Percentiles rank a stretch among this genome's conserved stretches.
phyloP scores from a whole-genome alignment of 345 rosid species.

The Toxicodendron radicans region DNA sequence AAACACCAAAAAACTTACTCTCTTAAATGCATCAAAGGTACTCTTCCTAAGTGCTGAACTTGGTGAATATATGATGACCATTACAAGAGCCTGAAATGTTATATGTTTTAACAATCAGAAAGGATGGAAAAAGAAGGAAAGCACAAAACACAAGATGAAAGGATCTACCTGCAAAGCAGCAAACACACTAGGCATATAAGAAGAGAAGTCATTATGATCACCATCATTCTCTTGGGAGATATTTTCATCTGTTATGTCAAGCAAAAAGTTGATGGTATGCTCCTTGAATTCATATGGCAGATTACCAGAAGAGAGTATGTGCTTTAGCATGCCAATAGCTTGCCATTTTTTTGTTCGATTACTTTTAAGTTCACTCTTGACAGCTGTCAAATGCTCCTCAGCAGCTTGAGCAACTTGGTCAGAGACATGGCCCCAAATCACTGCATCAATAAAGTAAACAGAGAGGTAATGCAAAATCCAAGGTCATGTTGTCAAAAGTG shows the following conservation, averaged over 20 bases:
- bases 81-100: conserved; percentile 53
- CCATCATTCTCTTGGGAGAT: conserved; percentile 30
- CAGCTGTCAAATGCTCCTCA: conserved; percentile 37
- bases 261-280: conserved; percentile 65
- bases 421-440: conserved; percentile 62
- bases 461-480: neutral
- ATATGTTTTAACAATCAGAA: conserved; percentile 15
- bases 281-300: conserved; percentile 71
- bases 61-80: conserved; percentile 54
- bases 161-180: conserved; percentile 65
- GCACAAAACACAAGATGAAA: conserved; percentile 17
- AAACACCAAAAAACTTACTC: conserved; percentile 40
- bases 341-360: conserved; percentile 69
- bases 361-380: conserved; percentile 53
- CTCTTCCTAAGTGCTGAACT: conserved; percentile 55
- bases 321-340: conserved; percentile 73
- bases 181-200: conserved; percentile 56
- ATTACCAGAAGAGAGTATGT: conserved; percentile 51
- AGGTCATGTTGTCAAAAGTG: neutral
- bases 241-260: conserved; percentile 51
- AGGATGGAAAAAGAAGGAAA: conserved; percentile 1
- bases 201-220: conserved; percentile 48
- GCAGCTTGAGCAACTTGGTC: conserved; percentile 50
- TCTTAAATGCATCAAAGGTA: conserved; percentile 74
- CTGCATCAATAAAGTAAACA: conserved; percentile 38